Conservation (phyloP, 805 yeast species). For the Candida hispaniensis region DNA sequence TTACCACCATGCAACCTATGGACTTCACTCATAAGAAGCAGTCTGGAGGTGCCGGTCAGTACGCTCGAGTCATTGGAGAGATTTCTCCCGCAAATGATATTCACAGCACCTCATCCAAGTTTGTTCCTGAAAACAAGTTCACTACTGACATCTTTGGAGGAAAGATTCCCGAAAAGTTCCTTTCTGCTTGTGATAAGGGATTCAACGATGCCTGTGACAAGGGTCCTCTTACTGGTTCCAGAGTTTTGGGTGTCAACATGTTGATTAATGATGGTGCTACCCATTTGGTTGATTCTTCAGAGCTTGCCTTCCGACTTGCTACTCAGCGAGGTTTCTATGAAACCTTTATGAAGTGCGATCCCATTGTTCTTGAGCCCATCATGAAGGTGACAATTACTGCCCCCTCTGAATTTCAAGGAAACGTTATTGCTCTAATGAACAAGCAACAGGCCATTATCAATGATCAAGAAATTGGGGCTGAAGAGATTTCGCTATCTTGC, state of each 20-base stretch:
- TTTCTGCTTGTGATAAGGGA: conserved; percentile 90
- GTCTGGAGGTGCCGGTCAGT: conserved; percentile 99
- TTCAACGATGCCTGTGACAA: conserved; percentile 89
- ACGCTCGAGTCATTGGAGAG: conserved; percentile 88
- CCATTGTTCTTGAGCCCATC: conserved; percentile 90
- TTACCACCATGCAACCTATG: conserved; percentile 58
- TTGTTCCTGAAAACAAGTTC: conserved; percentile 45
- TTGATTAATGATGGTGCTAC: conserved; percentile 93
- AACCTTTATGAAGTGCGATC: conserved; percentile 73
- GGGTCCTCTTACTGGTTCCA: conserved; percentile 95
- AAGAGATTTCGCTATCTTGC: conserved; percentile 85
- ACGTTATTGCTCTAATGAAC: conserved; percentile 81
- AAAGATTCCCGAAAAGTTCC: conserved; percentile 87
- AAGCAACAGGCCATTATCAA: conserved; percentile 84
- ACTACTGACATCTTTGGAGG: conserved; percentile 92
- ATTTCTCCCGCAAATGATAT: conserved; percentile 44
- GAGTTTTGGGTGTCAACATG: conserved; percentile 88
- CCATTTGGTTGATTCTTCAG: conserved; percentile 95
- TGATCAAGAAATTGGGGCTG: conserved; percentile 89
- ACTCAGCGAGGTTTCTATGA: conserved; percentile 85
- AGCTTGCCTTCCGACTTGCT: conserved; percentile 89
- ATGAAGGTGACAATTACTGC: conserved; percentile 91
- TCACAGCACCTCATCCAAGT: conserved; percentile 28
- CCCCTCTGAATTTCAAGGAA: conserved; percentile 93
- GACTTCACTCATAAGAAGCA: conserved; percentile 97